Evolutionary conservation across 495 filamentous ascomycete genomes (phyloP), one percentile per base, ranked within the genome.

Genomic region (Lepraria neglecta): DNA sequence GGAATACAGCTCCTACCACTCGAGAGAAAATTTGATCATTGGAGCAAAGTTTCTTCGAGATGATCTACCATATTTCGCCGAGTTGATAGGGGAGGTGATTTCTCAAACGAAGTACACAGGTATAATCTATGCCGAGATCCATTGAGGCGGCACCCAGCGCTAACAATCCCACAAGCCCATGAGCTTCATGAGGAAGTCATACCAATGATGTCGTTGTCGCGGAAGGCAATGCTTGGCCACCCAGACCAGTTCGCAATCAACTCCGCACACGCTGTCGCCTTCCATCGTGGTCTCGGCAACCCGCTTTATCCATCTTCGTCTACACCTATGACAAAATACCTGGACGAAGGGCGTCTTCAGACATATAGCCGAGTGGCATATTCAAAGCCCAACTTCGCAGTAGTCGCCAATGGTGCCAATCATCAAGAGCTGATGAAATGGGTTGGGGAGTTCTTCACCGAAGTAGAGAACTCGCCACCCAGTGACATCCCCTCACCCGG

Each of bases 41-140:
- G 84, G 89, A 73, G 88, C 94, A 71, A 96, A 90, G 75, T 97
- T 97, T 82, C 82, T 99, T 60, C 82, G 91, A 71, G 85, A 92
- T 70, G 91, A 99, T 67, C 84, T 99, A 63, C 92, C 94, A 64
- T 99, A 97, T 84, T 99, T 96, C 76, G 83, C 90, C 71, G 94
- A 99, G 80, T 80, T 97, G 65, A 82, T 99, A 67, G 91, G 85
- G 58, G 94, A 99, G 77, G 88, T 97, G 71, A 80, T 94, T 64
- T 84, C 86, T 58, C 78, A 88, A 74, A 92, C 95, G 58, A 91
- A 88, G 74, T 99, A 87, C 70, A 82, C 82, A 60, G 80, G 90
- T 95, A 79, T 79, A 85, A 74, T 60, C 24, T 21, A 35, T 38
- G 44, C 3, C 46, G 71, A 19, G 27, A n/a, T 12, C 19, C 19